Conservation (phyloP, 495 filamentous ascomycete species). For the Xanthoparmelia taractica region DNA sequence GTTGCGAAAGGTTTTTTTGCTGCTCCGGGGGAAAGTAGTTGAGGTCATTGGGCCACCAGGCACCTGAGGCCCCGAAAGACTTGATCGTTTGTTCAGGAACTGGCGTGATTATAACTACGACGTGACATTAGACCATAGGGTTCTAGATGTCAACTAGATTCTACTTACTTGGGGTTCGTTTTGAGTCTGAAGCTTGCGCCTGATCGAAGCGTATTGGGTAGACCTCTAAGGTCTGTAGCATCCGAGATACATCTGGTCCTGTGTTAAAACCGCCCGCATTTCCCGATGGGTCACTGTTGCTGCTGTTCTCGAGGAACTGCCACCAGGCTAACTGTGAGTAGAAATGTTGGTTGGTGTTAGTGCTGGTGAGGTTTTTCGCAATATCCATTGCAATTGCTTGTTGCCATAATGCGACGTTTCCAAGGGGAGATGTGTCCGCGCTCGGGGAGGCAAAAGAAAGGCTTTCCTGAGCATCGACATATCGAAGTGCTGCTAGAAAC, state of each 20-base stretch:
- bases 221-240: background rate
- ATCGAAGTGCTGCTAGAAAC: background rate
- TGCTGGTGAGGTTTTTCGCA: background rate
- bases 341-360: background rate
- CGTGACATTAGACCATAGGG: background rate
- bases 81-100: conserved; percentile 16
- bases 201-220: conserved; percentile 13
- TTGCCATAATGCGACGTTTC: conserved; percentile 4
- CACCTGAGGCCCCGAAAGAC: conserved; percentile 16
- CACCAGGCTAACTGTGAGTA: background rate
- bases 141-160: background rate
- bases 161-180: background rate
- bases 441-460: background rate
- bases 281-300: background rate
- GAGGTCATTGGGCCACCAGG: conserved; percentile 19
- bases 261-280: background rate
- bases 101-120: conserved; percentile 2
- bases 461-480: background rate
- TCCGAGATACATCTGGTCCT: background rate
- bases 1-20: conserved; percentile 13
- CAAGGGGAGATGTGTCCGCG: background rate
- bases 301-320: conserved; percentile 5
- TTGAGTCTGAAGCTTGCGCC: conserved; percentile 9
- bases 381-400: background rate
- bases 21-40: conserved; percentile 13